Base-by-base conservation (phyloP, 1,139 yeast genomes). In the Suhomyces bolitotheri region DNA sequence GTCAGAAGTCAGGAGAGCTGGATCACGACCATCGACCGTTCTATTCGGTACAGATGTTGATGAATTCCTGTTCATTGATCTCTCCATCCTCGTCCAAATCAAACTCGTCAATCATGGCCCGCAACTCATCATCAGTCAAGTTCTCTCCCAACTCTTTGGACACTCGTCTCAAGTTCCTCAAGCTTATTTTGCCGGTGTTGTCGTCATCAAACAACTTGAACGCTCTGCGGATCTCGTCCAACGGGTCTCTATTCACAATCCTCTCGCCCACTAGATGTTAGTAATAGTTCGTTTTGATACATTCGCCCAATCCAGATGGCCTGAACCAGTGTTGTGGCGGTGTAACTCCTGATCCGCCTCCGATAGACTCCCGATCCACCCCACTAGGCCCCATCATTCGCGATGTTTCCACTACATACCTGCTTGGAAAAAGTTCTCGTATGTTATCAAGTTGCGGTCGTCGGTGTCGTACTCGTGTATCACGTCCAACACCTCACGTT, bases 71-170 rank as follows among this genome's bases (percentile, higher is more conserved):
- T 54, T 87, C 94, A 51, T 83, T 84, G 49, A 94, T 89, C 49
- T 86, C 96, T 31, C 97, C 98, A 58, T 94, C 98, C 44, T 87
- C 96, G 58, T 94, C 97, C 40, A 92, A 66, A 62, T 94, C 99
- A 55, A 94, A 94, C 61, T 92, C 98, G 45, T 90, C 97, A 47
- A 94, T 92, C 98, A 94, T 92, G 9, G 97, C 97, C 47, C 85
- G 76, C 38, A 94, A 70, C 53, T 94, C 98, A 41, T 89, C 96
- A 47, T 92, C 98, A 7, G 88, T 83, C 41, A 94, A 67, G 51
- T 84, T 86, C 59, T 94, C 98, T 1, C 97, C 97, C 43, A 94
- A 66, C 47, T 92, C 97, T 52, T 85, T 85, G 12, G 97, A 95
- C 1, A 92, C 96, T 42, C 94, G 75, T 60, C 95, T 78, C 40